Evolutionary conservation across 169 alveolate species (phyloP), one percentile per base, ranked within the genome.

Genomic region (Theileria parva): DNA sequence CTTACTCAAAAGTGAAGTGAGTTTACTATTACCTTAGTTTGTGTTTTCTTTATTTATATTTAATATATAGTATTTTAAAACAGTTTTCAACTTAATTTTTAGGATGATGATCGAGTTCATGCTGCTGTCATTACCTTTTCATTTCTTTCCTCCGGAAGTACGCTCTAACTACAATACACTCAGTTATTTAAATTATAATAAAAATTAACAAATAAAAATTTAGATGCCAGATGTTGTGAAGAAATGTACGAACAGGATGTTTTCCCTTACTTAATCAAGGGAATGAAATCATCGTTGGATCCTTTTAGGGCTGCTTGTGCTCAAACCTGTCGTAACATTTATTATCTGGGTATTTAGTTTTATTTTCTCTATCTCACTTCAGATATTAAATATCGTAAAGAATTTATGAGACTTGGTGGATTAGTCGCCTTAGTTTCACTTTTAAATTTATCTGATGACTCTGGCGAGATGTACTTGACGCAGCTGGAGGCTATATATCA

Each of bases 281-380:
- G 95, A 57, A 93, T 94, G 96, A 89, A 88, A 23, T 92, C 96
- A 32, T 84, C 79, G 27, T 91, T 93, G 57, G 96, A 91, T 60
- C 97, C 97, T 19, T 88, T 94, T 89, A 81, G 97, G 51, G 97
- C 97, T 5, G 97, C 98, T 8, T 92, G 96, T 21, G 98, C 97
- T 2, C 96, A 93, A 65, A 94, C 96, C 1, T 92, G 96, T 51
- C 89, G 98, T 68, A 95, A 95, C 68, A 92, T 95, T 27, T 95
- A 92, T 88, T 94, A 93, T 28, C 74, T 91, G 19, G 95, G 97
- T 89, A 66, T 25, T 84, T 28, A 25, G 2, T 57, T 17, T 25
- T 48, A 25, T 59, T 59, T 25, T 15, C 37, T 23, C 11, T 12
- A 59, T 59, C 11, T 23, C 37, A 25, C 2, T 12, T 44, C 51